These are phyloP conservation scores for Coprinopsis marcescibilis DNA, from an alignment of 768 basidiomycete genomes.

Conservation along the genomic window DNA sequence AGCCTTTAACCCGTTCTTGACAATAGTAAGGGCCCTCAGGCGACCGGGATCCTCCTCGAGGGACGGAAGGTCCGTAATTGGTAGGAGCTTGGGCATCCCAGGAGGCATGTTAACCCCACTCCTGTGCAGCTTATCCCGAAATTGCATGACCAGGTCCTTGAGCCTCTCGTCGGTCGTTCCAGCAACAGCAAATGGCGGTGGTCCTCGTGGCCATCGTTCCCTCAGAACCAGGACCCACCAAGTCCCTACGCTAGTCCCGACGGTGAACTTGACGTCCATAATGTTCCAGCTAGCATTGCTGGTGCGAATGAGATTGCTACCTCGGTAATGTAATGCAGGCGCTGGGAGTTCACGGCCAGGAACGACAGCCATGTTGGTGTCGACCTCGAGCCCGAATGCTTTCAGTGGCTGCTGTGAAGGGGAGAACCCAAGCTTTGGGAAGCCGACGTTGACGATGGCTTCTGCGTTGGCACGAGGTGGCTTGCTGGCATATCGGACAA, in stretches of 20 bases:
- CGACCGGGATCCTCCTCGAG: constrained; percentile 30
- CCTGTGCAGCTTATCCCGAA: constrained; percentile 45
- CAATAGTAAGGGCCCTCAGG: constrained; percentile 29
- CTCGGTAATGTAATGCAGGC: constrained; percentile 52
- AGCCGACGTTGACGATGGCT: constrained; percentile 50
- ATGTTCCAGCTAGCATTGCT: constrained; percentile 75
- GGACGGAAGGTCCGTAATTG: constrained; percentile 25
- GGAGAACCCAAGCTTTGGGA: constrained; percentile 46
- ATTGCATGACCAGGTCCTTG: constrained; percentile 40
- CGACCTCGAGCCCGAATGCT: constrained; percentile 58
- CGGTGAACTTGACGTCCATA: constrained; percentile 61
- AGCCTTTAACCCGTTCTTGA: constrained; percentile 35
- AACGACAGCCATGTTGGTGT: constrained; percentile 51
- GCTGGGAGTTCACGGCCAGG: constrained; percentile 61
- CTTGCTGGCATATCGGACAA: constrained; percentile 63
- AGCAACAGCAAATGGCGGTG: not conserved
- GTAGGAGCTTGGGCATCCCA: constrained; percentile 31
- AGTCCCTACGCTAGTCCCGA: constrained; percentile 40
- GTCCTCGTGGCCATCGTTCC: constrained; percentile 30
- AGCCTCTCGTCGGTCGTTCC: constrained; percentile 33
- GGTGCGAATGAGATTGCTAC: constrained; percentile 34
- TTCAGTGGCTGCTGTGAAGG: constrained; percentile 29
- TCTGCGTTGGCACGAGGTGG: constrained; percentile 52
- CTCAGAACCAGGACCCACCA: constrained; percentile 68
- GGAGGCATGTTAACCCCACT: constrained; percentile 54